Base-by-base conservation (phyloP, 1,284 basidiomycete species). In the Trametes hirsuta region DNA sequence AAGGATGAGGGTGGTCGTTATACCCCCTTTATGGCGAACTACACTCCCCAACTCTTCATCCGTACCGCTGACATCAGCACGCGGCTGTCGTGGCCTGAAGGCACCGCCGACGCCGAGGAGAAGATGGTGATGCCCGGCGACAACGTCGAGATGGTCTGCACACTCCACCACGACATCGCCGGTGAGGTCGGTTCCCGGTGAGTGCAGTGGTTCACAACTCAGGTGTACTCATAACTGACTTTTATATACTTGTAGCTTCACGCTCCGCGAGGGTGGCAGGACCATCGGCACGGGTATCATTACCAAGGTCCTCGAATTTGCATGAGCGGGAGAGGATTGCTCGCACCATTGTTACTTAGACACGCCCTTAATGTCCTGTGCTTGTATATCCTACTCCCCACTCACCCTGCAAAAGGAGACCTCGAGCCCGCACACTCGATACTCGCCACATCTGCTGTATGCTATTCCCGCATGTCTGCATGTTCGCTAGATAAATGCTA, bases 81-180 rank as follows among this genome's bases (percentile, higher is more conserved):
- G 56, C 79, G 84, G 39, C 79, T 99, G 53, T 88, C 85, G 14
- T 98, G 95, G 88, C 95, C 96, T 34, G 88, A 90, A 54, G 95
- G 88, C 50, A 90, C 88, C 12, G 73, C 81, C 9, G 87, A 91
- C 69, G 84, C 91, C 18, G 82, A 83, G 56, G 91, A 94, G 71
- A 95, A 93, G 78, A 94, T 94, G 91, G 92, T 98, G 70, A 97
- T 98, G 94, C 97, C 97, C 54, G 97, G 97, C 70, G 97, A 99
- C 81, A 97, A 97, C 72, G 90, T 99, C 61, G 95, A 98, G 78
- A 90, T 99, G 81, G 81, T 93, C 59, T 94, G 93, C 70, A 83
- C 88, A 48, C 85, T 99, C 45, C 84, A 91, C 35, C 88, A 92
- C 74, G 94, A 98, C 75, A 88, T 98, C 65, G 95, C 95, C 44